Evolutionary conservation across 805 yeast genomes (phyloP).

Genomic region (Pichia sporocuriosa): DNA sequence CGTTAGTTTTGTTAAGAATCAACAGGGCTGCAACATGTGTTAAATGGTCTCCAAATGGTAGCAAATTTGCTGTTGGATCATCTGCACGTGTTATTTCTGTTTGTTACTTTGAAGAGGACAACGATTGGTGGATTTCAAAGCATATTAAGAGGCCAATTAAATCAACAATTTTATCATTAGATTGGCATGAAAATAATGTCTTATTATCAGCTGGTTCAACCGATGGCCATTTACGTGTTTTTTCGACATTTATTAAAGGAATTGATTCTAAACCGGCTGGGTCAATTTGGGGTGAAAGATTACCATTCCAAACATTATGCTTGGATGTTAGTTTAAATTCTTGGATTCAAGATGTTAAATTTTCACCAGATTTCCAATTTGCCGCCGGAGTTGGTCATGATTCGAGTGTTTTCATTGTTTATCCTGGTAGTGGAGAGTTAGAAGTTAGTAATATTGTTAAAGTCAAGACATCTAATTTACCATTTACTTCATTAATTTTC

Average conservation of each 20-base stretch:
- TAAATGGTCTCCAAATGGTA: slow-evolving; percentile 93
- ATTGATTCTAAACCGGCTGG: slow-evolving; percentile 78
- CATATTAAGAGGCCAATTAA: slow-evolving; percentile 93
- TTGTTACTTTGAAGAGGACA: slow-evolving; percentile 91
- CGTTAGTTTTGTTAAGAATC: slow-evolving; percentile 85
- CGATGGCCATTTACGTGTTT: slow-evolving; percentile 87
- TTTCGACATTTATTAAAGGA: slow-evolving; percentile 83
- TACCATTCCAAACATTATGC: slow-evolving; percentile 88
- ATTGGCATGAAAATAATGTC: slow-evolving; percentile 93
- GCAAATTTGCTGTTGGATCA: slow-evolving; percentile 94
- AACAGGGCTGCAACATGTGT: slow-evolving; percentile 93
- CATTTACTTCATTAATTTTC: slow-evolving; percentile 74
- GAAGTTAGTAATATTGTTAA: slow-evolving; percentile 48
- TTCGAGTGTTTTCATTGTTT: slow-evolving; percentile 72
- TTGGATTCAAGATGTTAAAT: slow-evolving; percentile 88
- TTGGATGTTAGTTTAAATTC: slow-evolving; percentile 75
- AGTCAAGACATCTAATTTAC: slow-evolving; percentile 63
- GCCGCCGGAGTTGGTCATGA: slow-evolving; percentile 84
- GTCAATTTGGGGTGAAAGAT: slow-evolving; percentile 86
- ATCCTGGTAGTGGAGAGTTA: slow-evolving; percentile 55
- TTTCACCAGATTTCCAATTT: slow-evolving; percentile 72
- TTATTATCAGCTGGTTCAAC: slow-evolving; percentile 86
- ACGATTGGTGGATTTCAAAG: slow-evolving; percentile 99
- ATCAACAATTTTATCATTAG: slow-evolving; percentile 73
- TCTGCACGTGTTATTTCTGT: slow-evolving; percentile 92